phyloP scores from a whole-genome alignment of 257 asterid genomes.

The Knoxia roxburghii region DNA sequence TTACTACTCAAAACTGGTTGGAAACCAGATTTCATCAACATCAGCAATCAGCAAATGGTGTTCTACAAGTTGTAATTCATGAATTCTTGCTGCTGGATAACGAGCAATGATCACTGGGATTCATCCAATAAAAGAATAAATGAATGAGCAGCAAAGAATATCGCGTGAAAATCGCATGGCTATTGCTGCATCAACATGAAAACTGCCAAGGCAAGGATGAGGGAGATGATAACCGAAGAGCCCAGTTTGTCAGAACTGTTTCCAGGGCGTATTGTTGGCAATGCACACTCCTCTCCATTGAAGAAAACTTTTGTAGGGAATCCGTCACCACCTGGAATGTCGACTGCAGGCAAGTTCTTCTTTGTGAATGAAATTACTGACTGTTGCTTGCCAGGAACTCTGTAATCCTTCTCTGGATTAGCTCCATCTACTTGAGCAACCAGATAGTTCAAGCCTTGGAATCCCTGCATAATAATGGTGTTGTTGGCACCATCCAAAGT shows the following conservation, averaged over 20 bases:
- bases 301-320: conserved; percentile 82
- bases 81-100: background rate
- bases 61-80: background rate
- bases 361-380: conserved; percentile 85
- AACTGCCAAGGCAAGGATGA: conserved; percentile 22
- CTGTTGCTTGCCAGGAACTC: conserved; percentile 90
- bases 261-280: conserved; percentile 55
- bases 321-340: conserved; percentile 71
- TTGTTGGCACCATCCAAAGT: conserved; percentile 43
- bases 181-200: conserved; percentile 43
- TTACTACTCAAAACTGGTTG: background rate
- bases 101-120: background rate
- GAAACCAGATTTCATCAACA: no score
- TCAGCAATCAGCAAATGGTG: conserved; percentile 5
- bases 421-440: conserved; percentile 64
- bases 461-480: conserved; percentile 87
- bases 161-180: conserved; percentile 1
- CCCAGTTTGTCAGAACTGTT: conserved; percentile 34
- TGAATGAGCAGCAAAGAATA: conserved; percentile 30
- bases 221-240: conserved; percentile 21
- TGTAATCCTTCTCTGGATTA: conserved; percentile 42
- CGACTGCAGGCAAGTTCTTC: conserved; percentile 56
- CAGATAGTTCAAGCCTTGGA: conserved; percentile 61
- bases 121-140: conserved; percentile 50
- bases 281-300: conserved; percentile 89